Evolutionary conservation across 345 rosid genomes (phyloP), one percentile per base, ranked within the genome.

Genomic region (Boechera retrofracta): DNA sequence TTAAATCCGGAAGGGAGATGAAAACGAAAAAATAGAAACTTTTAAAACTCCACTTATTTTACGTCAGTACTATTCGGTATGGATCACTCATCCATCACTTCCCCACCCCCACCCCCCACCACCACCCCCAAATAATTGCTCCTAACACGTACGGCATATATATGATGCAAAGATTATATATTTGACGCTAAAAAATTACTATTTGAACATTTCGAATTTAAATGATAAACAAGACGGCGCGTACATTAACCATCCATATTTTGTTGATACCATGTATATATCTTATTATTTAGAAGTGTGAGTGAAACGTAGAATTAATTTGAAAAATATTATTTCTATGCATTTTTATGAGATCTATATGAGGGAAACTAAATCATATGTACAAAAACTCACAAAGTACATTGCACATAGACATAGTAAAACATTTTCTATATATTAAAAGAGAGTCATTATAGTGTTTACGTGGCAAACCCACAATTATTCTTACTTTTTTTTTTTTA

Each of bases 1-100:
- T 10, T 62, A 41, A 61, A 45, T 49, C 52, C 32, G 39, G 38
- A 55, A 42, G 71, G 47, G 70, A 71, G 33, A 63, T 77, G 59
- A 62, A 62, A 64, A 77, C 54, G 64, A 71, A 64, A 5, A 56
- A 5, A 56, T 64, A 63, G 51, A 48, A 68, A 35, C 5, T 45
- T 49, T 56, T 63, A 4, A 24, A 24, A 63, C n/a, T 31, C 48
- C 21, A 35, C 31, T 35, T 66, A 60, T 15, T 12, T 38, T 41
- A 10, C 35, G 54, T 70, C 51, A 63, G 72, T 77, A 71, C 80
- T 56, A 56, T 64, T 48, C 81, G 62, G 81, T 77, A 71, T 77
- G 81, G 81, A 64, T 56, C 81, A 71, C 67, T 56, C 72, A 64
- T 57, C 71, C 67, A 77, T 60, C 67, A 71, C 58, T 61, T 69